These are phyloP conservation scores for Entomophthora muscae DNA, from an alignment of 371 early-diverging fungal genomes.

Conservation along the genomic window DNA sequence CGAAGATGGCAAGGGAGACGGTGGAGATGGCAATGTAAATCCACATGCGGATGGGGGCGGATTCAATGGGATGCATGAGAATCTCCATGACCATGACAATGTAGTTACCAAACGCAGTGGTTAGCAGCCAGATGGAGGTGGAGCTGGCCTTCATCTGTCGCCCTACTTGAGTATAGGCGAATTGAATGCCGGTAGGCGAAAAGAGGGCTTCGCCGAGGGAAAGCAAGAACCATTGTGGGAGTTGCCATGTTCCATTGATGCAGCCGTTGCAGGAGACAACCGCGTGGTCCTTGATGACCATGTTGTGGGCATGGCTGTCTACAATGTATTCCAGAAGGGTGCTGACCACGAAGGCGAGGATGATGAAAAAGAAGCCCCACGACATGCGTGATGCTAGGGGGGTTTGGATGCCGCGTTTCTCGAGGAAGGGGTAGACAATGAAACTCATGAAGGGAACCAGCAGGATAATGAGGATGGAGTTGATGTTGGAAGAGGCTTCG, in stretches of 20 bases:
- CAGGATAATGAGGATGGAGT: slow-evolving; percentile 5
- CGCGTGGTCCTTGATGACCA: background rate
- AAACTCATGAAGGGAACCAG: background rate
- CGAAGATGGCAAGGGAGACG: background rate
- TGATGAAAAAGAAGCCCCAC: background rate
- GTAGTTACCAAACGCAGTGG: slow-evolving; percentile 13
- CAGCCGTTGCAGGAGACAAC: slow-evolving; percentile 11
- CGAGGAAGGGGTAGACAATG: slow-evolving; percentile 8
- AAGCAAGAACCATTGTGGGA: slow-evolving; percentile 34
- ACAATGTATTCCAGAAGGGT: background rate
- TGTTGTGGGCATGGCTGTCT: background rate
- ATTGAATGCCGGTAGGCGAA: slow-evolving; percentile 33
- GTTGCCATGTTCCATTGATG: slow-evolving; percentile 17
- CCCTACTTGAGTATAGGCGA: too few relatives aligned
- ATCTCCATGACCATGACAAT: background rate
- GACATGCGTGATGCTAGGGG: background rate
- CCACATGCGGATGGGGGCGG: background rate
- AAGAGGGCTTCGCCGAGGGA: slow-evolving; percentile 35
- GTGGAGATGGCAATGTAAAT: background rate
- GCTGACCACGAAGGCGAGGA: background rate
- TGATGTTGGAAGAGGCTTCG: too few relatives aligned
- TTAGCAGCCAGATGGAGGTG: slow-evolving; percentile 22
- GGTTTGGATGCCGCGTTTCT: slow-evolving; percentile 3
- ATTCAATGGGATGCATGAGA: background rate
- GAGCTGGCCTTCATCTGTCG: slow-evolving; percentile 13